Percentiles rank a stretch among this genome's conserved stretches.
phyloP scores from a whole-genome alignment of 2,329 filamentous ascomycete species.

The Stagonosporopsis rhizophila region DNA sequence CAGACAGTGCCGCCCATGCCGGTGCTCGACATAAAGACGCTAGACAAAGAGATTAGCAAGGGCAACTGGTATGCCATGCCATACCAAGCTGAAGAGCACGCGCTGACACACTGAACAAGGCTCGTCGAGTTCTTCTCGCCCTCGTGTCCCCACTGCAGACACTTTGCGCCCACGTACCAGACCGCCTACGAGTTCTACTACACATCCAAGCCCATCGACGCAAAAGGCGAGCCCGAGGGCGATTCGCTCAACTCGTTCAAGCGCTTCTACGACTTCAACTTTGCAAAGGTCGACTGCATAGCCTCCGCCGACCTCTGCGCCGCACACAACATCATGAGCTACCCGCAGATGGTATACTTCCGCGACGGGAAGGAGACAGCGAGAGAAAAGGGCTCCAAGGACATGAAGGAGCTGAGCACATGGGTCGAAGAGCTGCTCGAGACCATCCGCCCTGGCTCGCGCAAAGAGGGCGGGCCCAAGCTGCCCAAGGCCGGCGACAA shows the following conservation, averaged over 20 bases:
- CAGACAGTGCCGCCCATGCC: slow-evolving; percentile 70
- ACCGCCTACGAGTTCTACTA: slow-evolving; percentile 95
- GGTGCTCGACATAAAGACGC: slow-evolving; percentile 65
- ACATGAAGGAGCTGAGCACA: slow-evolving; percentile 69
- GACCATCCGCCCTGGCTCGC: slow-evolving; percentile 78
- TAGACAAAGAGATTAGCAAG: slow-evolving; percentile 65
- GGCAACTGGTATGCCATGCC: slow-evolving; percentile 67
- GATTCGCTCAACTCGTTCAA: slow-evolving; percentile 72
- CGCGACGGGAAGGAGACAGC: slow-evolving; percentile 76
- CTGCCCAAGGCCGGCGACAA: slow-evolving; percentile 75
- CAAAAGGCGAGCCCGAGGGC: slow-evolving; percentile 56
- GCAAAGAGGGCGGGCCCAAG: slow-evolving; percentile 70
- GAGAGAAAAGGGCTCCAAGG: slow-evolving; percentile 69
- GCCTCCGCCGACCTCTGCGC: slow-evolving; percentile 80
- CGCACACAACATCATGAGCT: slow-evolving; percentile 71
- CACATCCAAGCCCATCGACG: slow-evolving; percentile 74
- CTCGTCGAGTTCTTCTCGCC: slow-evolving; percentile 61
- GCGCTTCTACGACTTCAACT: slow-evolving; percentile 86
- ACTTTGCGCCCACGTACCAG: slow-evolving; percentile 84
- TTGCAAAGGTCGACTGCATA: slow-evolving; percentile 84
- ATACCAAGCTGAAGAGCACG: too few relatives aligned
- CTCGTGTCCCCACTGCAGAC: slow-evolving; percentile 72
- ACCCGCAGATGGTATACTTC: slow-evolving; percentile 80
- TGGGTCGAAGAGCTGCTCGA: slow-evolving; percentile 81
- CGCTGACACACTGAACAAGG: slow-evolving; percentile 30